Conservation (phyloP, 192 early-diverging fungal species). For the Spinellus fusiger region DNA sequence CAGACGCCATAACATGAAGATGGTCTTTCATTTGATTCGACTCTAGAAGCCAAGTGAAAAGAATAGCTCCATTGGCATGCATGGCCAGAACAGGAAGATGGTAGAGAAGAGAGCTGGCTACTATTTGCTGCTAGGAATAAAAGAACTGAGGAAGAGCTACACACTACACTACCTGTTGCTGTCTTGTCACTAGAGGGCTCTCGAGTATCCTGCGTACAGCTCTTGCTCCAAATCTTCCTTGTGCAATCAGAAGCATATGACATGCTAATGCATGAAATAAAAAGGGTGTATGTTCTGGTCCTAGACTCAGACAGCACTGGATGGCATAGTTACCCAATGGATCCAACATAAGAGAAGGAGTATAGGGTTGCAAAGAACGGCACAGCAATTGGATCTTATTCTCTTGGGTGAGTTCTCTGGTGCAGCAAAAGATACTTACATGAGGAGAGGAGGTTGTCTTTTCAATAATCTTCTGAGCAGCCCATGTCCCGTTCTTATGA, state of each 20-base stretch:
- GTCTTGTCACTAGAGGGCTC: constrained; percentile 65
- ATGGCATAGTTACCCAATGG: constrained; percentile 98
- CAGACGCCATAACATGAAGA: constrained; percentile 72
- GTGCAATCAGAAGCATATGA: constrained; percentile 76
- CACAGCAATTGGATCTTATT: background rate
- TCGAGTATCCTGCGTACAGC: constrained; percentile 90
- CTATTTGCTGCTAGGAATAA: constrained; percentile 60
- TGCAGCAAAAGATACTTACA: too few species aligned
- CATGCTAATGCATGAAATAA: constrained; percentile 88
- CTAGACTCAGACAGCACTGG: constrained; percentile 84
- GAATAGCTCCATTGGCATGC: constrained; percentile 80
- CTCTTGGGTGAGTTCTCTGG: too few species aligned
- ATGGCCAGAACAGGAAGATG: constrained; percentile 71
- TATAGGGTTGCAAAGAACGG: constrained; percentile 54
- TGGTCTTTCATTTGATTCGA: constrained; percentile 70
- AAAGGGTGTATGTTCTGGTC: constrained; percentile 73
- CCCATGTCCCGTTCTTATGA: constrained; percentile 99
- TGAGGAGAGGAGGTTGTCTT: constrained; percentile 63
- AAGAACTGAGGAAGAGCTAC: background rate
- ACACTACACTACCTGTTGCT: constrained; percentile 51
- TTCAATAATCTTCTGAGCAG: constrained; percentile 93
- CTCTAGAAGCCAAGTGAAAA: constrained; percentile 90
- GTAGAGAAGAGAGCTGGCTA: constrained; percentile 77
- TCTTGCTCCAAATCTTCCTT: constrained; percentile 88
- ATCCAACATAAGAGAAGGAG: constrained; percentile 86